Evolutionary conservation across 257 asterid species (phyloP).

Genomic region (Gentiana macrophylla): DNA sequence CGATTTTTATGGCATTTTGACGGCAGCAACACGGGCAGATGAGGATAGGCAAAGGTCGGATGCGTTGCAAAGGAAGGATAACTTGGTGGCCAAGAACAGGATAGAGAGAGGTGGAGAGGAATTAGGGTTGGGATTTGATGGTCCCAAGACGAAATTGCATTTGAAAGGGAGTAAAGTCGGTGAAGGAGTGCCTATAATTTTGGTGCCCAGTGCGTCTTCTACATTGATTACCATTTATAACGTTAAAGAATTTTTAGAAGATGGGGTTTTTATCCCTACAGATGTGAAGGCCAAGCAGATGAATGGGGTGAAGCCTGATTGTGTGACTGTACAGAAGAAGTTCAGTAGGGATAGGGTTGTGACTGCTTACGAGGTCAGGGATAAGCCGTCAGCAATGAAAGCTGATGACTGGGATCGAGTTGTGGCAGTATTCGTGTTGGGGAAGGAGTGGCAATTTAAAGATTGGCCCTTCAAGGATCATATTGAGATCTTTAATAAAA

Average conservation of each 20-base stretch:
- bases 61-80: conserved; percentile 80
- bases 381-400: conserved; percentile 85
- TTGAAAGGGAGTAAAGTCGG: conserved; percentile 61
- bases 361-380: conserved; percentile 96
- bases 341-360: conserved; percentile 95
- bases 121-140: conserved; percentile 44
- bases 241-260: conserved; percentile 96
- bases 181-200: conserved; percentile 90
- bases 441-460: conserved; percentile 99
- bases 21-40: conserved; percentile 62
- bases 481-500: conserved; percentile 82
- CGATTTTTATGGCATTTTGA: conserved; percentile 63
- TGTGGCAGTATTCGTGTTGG: conserved; percentile 94
- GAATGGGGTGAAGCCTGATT: conserved; percentile 85
- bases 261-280: conserved; percentile 80
- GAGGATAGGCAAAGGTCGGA: conserved; percentile 78
- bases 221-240: conserved; percentile 85
- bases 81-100: conserved; percentile 77
- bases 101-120: conserved; percentile 61
- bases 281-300: conserved; percentile 84
- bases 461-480: conserved; percentile 99
- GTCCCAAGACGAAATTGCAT: conserved; percentile 53
- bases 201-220: conserved; percentile 93
- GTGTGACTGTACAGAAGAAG: conserved; percentile 97
- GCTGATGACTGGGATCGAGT: conserved; percentile 97